phyloP scores from a whole-genome alignment of 73 alveolate genomes.

The Stentor roeselii region DNA sequence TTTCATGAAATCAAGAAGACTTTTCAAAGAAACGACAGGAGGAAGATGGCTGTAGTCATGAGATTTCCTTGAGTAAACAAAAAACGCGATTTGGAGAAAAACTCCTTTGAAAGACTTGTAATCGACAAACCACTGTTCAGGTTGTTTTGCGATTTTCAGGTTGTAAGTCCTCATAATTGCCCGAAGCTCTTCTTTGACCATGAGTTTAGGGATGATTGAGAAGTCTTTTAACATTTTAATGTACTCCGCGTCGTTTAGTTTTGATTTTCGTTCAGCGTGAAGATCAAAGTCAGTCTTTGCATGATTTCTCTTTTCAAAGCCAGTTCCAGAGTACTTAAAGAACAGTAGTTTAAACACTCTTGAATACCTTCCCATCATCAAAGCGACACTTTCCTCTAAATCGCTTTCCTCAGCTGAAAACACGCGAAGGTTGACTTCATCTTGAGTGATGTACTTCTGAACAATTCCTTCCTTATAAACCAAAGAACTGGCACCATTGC shows the following conservation, averaged over 20 bases:
- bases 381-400: conserved; percentile 43
- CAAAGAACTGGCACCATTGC: background rate
- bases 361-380: conserved; percentile 43
- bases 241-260: conserved; percentile 50
- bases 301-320: conserved; percentile 38
- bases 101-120: conserved; percentile 43
- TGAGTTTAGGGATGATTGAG: conserved; percentile 35
- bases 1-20: conserved; percentile 13
- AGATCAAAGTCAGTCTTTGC: conserved; percentile 39
- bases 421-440: conserved; percentile 32
- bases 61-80: conserved; percentile 50
- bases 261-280: conserved; percentile 35
- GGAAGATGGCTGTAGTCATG: conserved; percentile 62
- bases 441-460: background rate
- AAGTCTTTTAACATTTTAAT: conserved; percentile 65
- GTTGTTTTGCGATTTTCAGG: conserved; percentile 33
- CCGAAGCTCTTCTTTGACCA: conserved; percentile 35
- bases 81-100: conserved; percentile 47
- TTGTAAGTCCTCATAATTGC: conserved; percentile 31
- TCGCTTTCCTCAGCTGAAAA: conserved; percentile 52
- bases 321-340: conserved; percentile 51
- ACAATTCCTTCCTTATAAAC: conserved; percentile 36
- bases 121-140: conserved; percentile 38
- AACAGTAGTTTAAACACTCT: conserved; percentile 48
- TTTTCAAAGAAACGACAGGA: conserved; percentile 45